Evolutionary conservation across 805 yeast genomes (phyloP).

Genomic region (Candida methanosorbosa): DNA sequence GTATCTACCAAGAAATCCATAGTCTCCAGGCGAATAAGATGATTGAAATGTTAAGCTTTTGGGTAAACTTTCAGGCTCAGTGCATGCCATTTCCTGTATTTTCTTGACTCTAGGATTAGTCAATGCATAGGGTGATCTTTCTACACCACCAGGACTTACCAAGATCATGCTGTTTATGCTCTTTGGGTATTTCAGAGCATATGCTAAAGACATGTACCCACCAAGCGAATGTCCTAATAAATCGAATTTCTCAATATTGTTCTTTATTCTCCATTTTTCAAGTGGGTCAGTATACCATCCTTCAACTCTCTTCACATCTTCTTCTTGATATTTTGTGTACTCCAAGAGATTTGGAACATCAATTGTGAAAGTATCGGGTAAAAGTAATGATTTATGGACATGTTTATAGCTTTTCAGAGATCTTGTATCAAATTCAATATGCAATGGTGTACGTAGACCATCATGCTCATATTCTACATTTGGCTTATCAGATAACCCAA

Average conservation of each 20-base stretch:
- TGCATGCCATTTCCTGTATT: slow-evolving; percentile 1
- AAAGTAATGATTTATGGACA: slow-evolving; percentile 14
- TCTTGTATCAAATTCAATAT: slow-evolving; percentile 14
- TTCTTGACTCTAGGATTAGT: slow-evolving; percentile 26
- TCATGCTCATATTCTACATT: slow-evolving; percentile 16
- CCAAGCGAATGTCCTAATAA: slow-evolving; percentile 76
- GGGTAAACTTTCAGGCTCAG: not conserved
- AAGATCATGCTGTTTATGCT: slow-evolving; percentile 46
- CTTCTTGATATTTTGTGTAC: slow-evolving; percentile 25
- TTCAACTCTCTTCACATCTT: slow-evolving; percentile 38
- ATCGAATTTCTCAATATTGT: slow-evolving; percentile 44
- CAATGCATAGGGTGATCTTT: slow-evolving; percentile 55
- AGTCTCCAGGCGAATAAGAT: slow-evolving; percentile 33
- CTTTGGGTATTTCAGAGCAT: slow-evolving; percentile 50
- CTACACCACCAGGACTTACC: slow-evolving; percentile 75
- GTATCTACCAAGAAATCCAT: slow-evolving; percentile 37
- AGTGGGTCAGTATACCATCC: slow-evolving; percentile 47
- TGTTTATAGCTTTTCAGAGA: slow-evolving; percentile 10
- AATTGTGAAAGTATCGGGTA: slow-evolving; percentile 14
- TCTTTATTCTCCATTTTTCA: slow-evolving; percentile 53
- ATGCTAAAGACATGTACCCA: slow-evolving; percentile 61
- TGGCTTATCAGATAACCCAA: slow-evolving; percentile 47
- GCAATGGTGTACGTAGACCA: slow-evolving; percentile 14
- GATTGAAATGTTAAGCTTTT: slow-evolving; percentile 19
- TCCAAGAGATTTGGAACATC: slow-evolving; percentile 13